These are phyloP conservation scores for Fusarium euwallaceae DNA, from an alignment of 2,329 filamentous ascomycete species.

Conservation along the genomic window DNA sequence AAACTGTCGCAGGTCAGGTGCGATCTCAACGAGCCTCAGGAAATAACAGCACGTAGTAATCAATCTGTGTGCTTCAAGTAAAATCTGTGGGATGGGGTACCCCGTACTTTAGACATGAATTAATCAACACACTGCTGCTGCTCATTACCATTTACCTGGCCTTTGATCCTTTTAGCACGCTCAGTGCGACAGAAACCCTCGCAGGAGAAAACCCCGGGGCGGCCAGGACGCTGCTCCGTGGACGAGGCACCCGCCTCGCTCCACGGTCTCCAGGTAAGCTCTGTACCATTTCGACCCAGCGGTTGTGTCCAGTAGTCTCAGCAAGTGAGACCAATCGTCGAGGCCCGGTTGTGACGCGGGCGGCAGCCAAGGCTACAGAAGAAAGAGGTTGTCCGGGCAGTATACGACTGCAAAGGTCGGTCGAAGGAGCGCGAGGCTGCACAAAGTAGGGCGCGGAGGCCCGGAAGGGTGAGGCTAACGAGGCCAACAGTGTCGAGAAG, in stretches of 20 bases:
- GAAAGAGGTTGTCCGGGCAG: slow-evolving; percentile 22
- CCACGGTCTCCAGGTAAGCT: slow-evolving; percentile 24
- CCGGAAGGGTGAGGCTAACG: no score
- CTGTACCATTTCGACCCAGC: slow-evolving; percentile 17
- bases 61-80: no score
- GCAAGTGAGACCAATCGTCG: background rate
- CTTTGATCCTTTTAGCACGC: no score
- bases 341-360: slow-evolving; percentile 9
- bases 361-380: slow-evolving; percentile 16
- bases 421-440: background rate
- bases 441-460: no score
- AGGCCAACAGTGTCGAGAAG: background rate
- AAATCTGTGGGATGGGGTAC: no score
- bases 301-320: slow-evolving; percentile 13
- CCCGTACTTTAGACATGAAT: no score
- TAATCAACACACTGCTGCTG: no score
- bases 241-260: slow-evolving; percentile 11
- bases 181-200: no score
- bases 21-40: no score
- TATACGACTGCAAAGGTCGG: slow-evolving; percentile 21
- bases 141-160: no score
- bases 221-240: slow-evolving; percentile 13
- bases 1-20: no score
- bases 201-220: slow-evolving; percentile 20
- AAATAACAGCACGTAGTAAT: no score